Evolutionary conservation across 1,139 yeast species (phyloP).

Genomic region (Kodamaea fungicola): DNA sequence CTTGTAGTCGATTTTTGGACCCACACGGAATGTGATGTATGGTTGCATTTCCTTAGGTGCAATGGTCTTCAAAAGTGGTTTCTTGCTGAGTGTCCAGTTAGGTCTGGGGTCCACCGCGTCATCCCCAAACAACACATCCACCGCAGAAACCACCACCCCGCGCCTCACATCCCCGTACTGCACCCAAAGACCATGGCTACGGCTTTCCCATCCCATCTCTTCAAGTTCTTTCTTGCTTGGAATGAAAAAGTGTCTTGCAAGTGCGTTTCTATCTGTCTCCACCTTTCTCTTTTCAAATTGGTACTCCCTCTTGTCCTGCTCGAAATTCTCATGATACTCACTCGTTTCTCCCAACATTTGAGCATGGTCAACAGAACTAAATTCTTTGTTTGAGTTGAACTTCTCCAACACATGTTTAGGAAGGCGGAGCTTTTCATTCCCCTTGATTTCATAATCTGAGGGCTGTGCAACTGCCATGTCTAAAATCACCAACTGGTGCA

Average conservation of each 20-base stretch:
- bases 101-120: slow-evolving; percentile 78
- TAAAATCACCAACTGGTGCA: slow-evolving; percentile 23
- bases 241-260: slow-evolving; percentile 22
- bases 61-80: slow-evolving; percentile 23
- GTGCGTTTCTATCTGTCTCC: slow-evolving; percentile 17
- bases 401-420: slow-evolving; percentile 31
- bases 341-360: slow-evolving; percentile 5
- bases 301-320: slow-evolving; percentile 5
- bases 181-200: slow-evolving; percentile 48
- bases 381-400: slow-evolving; percentile 23
- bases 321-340: slow-evolving; percentile 4
- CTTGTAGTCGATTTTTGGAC: slow-evolving; percentile 23
- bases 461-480: slow-evolving; percentile 35
- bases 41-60: slow-evolving; percentile 19
- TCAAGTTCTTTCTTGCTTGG: slow-evolving; percentile 31
- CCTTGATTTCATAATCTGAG: slow-evolving; percentile 27
- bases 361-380: slow-evolving; percentile 27
- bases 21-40: slow-evolving; percentile 28
- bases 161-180: slow-evolving; percentile 31
- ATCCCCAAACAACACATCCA: slow-evolving; percentile 68
- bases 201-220: slow-evolving; percentile 34
- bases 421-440: slow-evolving; percentile 27
- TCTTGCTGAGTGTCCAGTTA: slow-evolving; percentile 52
- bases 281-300: slow-evolving; percentile 2
- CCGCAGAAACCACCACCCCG: slow-evolving; percentile 29